Evolutionary conservation across 192 early-diverging fungal genomes (phyloP).

Genomic region (Coemansia guatemalensis): DNA sequence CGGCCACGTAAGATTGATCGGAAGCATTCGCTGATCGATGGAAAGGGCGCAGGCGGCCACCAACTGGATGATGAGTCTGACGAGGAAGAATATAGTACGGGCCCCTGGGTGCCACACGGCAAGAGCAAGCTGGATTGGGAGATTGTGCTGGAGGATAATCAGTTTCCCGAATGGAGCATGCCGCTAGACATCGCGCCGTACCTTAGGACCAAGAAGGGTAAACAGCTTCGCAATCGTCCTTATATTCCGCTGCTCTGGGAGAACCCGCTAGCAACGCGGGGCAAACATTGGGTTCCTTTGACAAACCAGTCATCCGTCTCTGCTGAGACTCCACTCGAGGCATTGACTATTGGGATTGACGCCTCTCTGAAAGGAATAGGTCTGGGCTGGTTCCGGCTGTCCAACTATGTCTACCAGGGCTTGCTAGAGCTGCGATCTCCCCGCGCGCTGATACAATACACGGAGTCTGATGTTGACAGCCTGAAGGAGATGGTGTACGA

Average conservation of each 20-base stretch:
- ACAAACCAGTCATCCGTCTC: slow-evolving; percentile 29
- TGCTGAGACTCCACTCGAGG: slow-evolving; percentile 17
- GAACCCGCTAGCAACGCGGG: slow-evolving; percentile 44
- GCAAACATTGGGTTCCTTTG: slow-evolving; percentile 46
- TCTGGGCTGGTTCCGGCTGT: slow-evolving; percentile 55
- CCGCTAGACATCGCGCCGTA: slow-evolving; percentile 41
- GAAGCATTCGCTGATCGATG: slow-evolving; percentile 29
- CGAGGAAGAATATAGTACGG: not conserved
- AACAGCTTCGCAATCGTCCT: slow-evolving; percentile 3
- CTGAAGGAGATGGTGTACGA: slow-evolving; percentile 58
- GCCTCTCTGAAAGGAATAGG: slow-evolving; percentile 31
- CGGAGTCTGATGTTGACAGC: slow-evolving; percentile 53
- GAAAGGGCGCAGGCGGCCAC: not conserved
- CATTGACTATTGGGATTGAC: slow-evolving; percentile 21
- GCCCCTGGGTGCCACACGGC: slow-evolving; percentile 45
- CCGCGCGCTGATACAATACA: slow-evolving; percentile 33
- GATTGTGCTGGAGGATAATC: slow-evolving; percentile 48
- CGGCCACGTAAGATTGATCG: slow-evolving; percentile 25
- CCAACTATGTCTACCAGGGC: slow-evolving; percentile 39
- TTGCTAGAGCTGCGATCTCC: slow-evolving; percentile 34
- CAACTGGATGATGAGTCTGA: not conserved
- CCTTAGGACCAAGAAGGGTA: slow-evolving; percentile 13
- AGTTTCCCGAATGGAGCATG: slow-evolving; percentile 39
- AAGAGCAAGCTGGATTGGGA: slow-evolving; percentile 49
- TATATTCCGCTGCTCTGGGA: slow-evolving; percentile 54